Percentiles rank a stretch among this genome's conserved stretches.
These are phyloP conservation scores for Talaromyces liani DNA, from an alignment of 495 filamentous ascomycete genomes.

Conservation along the genomic window DNA sequence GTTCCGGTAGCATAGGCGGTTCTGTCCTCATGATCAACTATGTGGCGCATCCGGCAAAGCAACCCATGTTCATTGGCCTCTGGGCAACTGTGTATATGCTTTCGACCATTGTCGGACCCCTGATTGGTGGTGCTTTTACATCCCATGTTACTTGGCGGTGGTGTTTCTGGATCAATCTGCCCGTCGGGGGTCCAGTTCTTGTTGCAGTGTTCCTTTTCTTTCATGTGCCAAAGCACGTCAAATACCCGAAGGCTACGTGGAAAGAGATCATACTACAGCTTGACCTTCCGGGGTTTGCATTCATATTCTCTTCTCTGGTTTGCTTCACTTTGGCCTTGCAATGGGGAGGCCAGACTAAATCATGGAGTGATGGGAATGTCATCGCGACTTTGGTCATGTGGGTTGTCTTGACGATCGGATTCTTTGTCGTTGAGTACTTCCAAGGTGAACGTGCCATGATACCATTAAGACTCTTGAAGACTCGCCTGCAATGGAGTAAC, in stretches of 20 bases:
- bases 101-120: conserved; percentile 22
- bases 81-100: neutral
- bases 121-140: conserved; percentile 46
- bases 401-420: too few species aligned
- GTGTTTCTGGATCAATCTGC: conserved; percentile 67
- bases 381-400: too few species aligned
- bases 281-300: neutral
- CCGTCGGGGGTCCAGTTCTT: conserved; percentile 17
- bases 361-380: too few species aligned
- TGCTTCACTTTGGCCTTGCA: conserved; percentile 19
- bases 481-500: too few species aligned
- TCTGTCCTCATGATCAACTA: neutral
- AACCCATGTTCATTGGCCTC: neutral
- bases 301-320: conserved; percentile 1
- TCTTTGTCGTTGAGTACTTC: too few species aligned
- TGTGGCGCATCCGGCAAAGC: neutral
- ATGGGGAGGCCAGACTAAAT: conserved; percentile 20
- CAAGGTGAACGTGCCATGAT: too few species aligned
- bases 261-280: conserved; percentile 26
- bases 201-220: conserved; percentile 18
- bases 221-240: conserved; percentile 9
- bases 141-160: conserved; percentile 58
- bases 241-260: conserved; percentile 6
- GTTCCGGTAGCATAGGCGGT: neutral
- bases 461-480: too few species aligned